Percentiles rank a stretch among this genome's conserved stretches.
phyloP scores from a whole-genome alignment of 768 basidiomycete species.

The Daedalea quercina region DNA sequence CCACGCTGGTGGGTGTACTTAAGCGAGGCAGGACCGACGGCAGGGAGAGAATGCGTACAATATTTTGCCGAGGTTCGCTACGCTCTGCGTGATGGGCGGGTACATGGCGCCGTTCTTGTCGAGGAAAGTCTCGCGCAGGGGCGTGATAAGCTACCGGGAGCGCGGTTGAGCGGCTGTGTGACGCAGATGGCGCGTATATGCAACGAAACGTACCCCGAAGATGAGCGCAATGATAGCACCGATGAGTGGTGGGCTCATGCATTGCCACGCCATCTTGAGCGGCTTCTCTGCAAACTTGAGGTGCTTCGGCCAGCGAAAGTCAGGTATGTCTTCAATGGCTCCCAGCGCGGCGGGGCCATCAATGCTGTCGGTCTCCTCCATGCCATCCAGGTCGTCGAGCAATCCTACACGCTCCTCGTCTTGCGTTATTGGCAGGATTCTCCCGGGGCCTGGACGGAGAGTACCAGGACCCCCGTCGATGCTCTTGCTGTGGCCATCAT shows the following conservation, averaged over 20 bases:
- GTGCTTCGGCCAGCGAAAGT: constrained; percentile 18
- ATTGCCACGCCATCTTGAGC: constrained; percentile 8
- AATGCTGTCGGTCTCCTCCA: background rate
- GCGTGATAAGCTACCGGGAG: constrained; percentile 14
- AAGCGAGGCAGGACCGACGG: background rate
- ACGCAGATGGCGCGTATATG: background rate
- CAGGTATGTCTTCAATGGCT: constrained; percentile 17
- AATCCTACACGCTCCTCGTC: constrained; percentile 22
- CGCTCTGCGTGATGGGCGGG: constrained; percentile 16
- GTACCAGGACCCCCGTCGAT: constrained; percentile 8
- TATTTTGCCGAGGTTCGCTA: constrained; percentile 21
- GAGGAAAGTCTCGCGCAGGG: constrained; percentile 16
- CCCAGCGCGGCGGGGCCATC: constrained; percentile 10
- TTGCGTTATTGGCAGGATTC: constrained; percentile 16
- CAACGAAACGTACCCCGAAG: constrained; percentile 14
- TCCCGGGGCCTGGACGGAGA: constrained; percentile 10
- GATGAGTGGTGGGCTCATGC: constrained; percentile 22
- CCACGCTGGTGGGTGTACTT: constrained; percentile 12
- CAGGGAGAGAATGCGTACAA: constrained; percentile 13
- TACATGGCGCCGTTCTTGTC: constrained; percentile 18
- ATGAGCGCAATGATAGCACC: constrained; percentile 21
- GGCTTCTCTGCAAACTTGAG: constrained; percentile 15
- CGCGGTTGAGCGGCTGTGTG: background rate
- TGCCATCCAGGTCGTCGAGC: constrained; percentile 14
- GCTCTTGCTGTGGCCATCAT: constrained; percentile 10